Evolutionary conservation across 129 eudicot genomes (phyloP).

Genomic region (Silybum marianum): DNA sequence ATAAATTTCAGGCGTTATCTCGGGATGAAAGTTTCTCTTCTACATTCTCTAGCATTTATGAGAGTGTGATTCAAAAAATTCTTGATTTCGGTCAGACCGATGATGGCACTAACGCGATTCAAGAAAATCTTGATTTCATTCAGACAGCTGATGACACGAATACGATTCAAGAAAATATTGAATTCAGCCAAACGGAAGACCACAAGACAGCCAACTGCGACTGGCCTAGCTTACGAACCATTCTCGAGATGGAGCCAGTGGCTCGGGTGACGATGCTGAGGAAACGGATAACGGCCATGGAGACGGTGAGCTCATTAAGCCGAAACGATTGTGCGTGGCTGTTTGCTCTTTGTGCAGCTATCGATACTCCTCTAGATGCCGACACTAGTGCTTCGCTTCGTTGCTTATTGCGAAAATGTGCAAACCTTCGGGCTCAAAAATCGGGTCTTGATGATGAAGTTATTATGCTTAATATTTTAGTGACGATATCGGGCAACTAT

Average conservation of each 20-base stretch:
- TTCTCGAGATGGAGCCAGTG: slow-evolving; percentile 63
- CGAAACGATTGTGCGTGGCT: slow-evolving; percentile 70
- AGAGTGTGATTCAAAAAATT: slow-evolving; percentile 14
- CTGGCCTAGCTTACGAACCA: slow-evolving; percentile 52
- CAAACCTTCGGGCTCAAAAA: slow-evolving; percentile 66
- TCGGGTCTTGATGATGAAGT: slow-evolving; percentile 69
- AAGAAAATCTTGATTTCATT: slow-evolving; percentile 28
- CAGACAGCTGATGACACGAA: slow-evolving; percentile 27
- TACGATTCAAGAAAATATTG: slow-evolving; percentile 13
- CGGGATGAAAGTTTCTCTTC: slow-evolving; percentile 32
- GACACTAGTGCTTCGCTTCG: slow-evolving; percentile 81
- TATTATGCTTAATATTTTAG: slow-evolving; percentile 75
- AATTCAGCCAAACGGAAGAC: neutral
- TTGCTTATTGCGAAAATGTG: slow-evolving; percentile 77
- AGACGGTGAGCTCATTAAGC: slow-evolving; percentile 42
- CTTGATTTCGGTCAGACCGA: slow-evolving; percentile 34
- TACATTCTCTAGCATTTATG: slow-evolving; percentile 15
- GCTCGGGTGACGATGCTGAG: slow-evolving; percentile 62
- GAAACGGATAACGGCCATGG: slow-evolving; percentile 53
- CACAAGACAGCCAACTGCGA: slow-evolving; percentile 18
- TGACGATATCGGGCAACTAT: slow-evolving; percentile 76
- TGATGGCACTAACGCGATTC: slow-evolving; percentile 3
- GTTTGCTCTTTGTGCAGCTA: slow-evolving; percentile 84
- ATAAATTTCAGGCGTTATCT: slow-evolving; percentile 53
- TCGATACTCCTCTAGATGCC: slow-evolving; percentile 74